Evolutionary conservation across 768 basidiomycete species (phyloP).

Genomic region (Cubamyces lactineus): DNA sequence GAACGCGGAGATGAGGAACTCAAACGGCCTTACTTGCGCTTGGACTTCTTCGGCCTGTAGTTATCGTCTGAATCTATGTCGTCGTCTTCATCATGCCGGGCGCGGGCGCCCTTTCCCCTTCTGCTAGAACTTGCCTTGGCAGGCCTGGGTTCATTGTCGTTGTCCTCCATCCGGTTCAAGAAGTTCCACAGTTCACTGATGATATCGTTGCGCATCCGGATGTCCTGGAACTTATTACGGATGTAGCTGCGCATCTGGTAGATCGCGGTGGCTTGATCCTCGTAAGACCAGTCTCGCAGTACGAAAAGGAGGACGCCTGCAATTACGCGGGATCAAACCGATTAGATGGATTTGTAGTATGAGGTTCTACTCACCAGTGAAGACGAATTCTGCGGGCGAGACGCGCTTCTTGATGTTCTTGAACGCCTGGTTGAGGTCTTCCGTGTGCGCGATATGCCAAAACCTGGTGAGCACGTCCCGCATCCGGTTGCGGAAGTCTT

Average conservation of each 20-base stretch:
- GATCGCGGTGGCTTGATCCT: constrained; percentile 58
- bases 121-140: constrained; percentile 19
- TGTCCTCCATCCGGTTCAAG: constrained; percentile 43
- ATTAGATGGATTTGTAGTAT: not conserved
- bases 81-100: constrained; percentile 37
- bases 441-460: constrained; percentile 51
- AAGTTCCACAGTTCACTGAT: constrained; percentile 61
- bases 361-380: constrained; percentile 58
- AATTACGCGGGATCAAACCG: constrained; percentile 1
- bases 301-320: constrained; percentile 70
- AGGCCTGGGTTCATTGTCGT: constrained; percentile 2
- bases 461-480: constrained; percentile 56
- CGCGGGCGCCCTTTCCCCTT: constrained; percentile 33
- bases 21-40: constrained; percentile 1
- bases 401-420: constrained; percentile 58
- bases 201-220: constrained; percentile 63
- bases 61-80: constrained; percentile 46
- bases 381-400: constrained; percentile 79
- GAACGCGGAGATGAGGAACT: not conserved
- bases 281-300: constrained; percentile 45
- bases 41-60: constrained; percentile 5
- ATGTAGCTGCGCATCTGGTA: constrained; percentile 58
- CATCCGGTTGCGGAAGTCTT: constrained; percentile 57
- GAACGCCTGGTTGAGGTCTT: constrained; percentile 51
- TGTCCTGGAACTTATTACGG: constrained; percentile 59